phyloP scores from a whole-genome alignment of 768 basidiomycete genomes.

The Melanogaster broomeanus region DNA sequence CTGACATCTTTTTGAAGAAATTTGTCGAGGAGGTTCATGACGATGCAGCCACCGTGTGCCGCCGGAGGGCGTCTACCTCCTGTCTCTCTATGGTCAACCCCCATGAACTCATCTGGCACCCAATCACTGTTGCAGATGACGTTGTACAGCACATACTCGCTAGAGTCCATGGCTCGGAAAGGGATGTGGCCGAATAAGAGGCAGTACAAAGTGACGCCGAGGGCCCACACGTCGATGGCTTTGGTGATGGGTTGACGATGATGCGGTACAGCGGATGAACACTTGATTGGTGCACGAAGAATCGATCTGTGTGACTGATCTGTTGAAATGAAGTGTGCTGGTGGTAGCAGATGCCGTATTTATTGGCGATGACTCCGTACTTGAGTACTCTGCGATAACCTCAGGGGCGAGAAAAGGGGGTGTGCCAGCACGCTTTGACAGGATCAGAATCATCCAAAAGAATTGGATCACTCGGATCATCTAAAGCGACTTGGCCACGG shows the following conservation, averaged over 20 bases:
- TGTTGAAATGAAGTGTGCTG: conserved; percentile 33
- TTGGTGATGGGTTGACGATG: conserved; percentile 72
- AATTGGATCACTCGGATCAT: conserved; percentile 57
- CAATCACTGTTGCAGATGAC: conserved; percentile 81
- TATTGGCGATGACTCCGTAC: conserved; percentile 36
- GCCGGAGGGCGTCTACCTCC: conserved; percentile 56
- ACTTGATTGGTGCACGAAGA: conserved; percentile 31
- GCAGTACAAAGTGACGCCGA: conserved; percentile 95
- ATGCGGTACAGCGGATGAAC: conserved; percentile 18
- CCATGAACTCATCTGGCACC: conserved; percentile 67
- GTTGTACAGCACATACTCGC: conserved; percentile 77
- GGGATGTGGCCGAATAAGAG: conserved; percentile 88
- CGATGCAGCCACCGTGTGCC: conserved; percentile 55
- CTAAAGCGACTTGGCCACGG: conserved; percentile 34
- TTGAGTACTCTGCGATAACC: conserved; percentile 70
- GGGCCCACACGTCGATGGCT: conserved; percentile 96
- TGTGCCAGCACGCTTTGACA: conserved; percentile 91
- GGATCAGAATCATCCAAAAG: conserved; percentile 82
- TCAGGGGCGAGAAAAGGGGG: conserved; percentile 98
- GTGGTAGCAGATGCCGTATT: conserved; percentile 31
- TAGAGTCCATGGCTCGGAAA: conserved; percentile 57
- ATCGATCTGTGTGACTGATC: conserved; percentile 30
- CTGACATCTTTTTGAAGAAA: conserved; percentile 81
- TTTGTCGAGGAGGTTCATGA: conserved; percentile 70
- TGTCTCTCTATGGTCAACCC: conserved; percentile 63